Evolutionary conservation across 169 alveolate genomes (phyloP), one percentile per base, ranked within the genome.

Genomic region (Theileria equi): DNA sequence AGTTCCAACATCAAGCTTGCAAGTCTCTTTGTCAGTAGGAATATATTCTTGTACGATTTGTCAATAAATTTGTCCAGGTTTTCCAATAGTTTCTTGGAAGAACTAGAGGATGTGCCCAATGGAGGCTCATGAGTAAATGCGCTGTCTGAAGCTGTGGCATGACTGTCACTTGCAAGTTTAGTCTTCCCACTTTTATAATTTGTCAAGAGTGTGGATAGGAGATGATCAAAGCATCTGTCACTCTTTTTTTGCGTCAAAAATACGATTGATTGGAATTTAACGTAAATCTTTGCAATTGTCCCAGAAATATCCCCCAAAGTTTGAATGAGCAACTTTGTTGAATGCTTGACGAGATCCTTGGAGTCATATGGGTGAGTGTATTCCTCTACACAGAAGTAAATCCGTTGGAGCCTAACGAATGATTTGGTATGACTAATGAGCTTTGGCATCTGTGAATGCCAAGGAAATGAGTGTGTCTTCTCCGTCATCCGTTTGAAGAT

Each of bases 321-420:
- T 44, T 44, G 23, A 25, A 44, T 44, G 8, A 44, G 10, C 5
- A 19, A 8, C 23, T 44, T 8, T 4, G 53, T 44, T 17, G 21
- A 16, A 6, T 7, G 16, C 4, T 16, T 29, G 3, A n/a, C 31
- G 1, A 26, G 21, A 10, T 11, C 35, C 21, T 32, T 1, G 11
- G 40, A 29, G 11, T 34, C 61, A n/a, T 48, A 31, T 23, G 81
- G 84, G 32, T 47, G 41, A 26, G 65, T 28, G 23, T 62, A 74
- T 31, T 74, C 78, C 23, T 74, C 84, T 21, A 62, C 0, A 41
- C 84, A 74, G 28, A 74, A 50, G 55, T 74, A 74, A 5, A 74
- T 19, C 1, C 84, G 62, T 21, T 64, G 79, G 25, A 23, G 3
- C 6, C 35, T 59, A 44, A 59, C 10, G 3, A 59, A 59, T 23